Evolutionary conservation across 2,329 filamentous ascomycete species (phyloP).

Genomic region (Beauveria sp.): DNA sequence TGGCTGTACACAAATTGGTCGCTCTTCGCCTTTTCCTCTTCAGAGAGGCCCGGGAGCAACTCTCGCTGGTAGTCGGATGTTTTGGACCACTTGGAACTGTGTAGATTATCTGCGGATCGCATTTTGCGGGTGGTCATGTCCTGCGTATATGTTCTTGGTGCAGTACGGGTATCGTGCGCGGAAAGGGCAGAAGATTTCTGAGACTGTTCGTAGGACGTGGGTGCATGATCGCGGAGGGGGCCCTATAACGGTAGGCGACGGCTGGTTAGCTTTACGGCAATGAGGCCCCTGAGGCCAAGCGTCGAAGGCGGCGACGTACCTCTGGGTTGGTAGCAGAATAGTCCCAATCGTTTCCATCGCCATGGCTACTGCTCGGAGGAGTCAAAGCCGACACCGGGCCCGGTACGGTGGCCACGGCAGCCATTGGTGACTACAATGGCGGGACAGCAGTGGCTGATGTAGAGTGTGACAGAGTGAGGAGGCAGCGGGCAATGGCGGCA

Average conservation of each 20-base stretch:
- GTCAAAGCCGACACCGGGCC: constrained; percentile 40
- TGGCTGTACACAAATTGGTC: constrained; percentile 28
- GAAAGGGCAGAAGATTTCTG: constrained; percentile 1
- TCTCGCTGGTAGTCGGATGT: constrained; percentile 16
- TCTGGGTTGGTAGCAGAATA: constrained; percentile 26
- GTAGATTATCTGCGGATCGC: constrained; percentile 28
- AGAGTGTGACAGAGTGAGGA: neutral
- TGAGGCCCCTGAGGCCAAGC: neutral
- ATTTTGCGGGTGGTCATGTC: constrained; percentile 27
- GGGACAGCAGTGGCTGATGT: neutral
- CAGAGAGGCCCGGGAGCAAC: constrained; percentile 17
- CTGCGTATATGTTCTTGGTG: neutral
- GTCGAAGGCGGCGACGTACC: constrained; percentile 25
- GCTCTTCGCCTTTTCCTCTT: constrained; percentile 21
- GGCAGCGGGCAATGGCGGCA: neutral
- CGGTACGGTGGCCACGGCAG: constrained; percentile 44
- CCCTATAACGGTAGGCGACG: neutral
- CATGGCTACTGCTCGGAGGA: constrained; percentile 43
- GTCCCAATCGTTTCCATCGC: constrained; percentile 38
- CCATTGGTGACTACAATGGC: constrained; percentile 30
- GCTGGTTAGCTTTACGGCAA: neutral
- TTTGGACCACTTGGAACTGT: constrained; percentile 18
- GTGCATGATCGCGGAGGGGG: neutral
- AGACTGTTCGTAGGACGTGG: neutral
- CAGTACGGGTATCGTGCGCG: neutral